Percentiles rank a stretch among this genome's conserved stretches.
These are phyloP conservation scores for Saccharomyces eubayanus DNA, from an alignment of 805 yeast species.

Conservation along the genomic window DNA sequence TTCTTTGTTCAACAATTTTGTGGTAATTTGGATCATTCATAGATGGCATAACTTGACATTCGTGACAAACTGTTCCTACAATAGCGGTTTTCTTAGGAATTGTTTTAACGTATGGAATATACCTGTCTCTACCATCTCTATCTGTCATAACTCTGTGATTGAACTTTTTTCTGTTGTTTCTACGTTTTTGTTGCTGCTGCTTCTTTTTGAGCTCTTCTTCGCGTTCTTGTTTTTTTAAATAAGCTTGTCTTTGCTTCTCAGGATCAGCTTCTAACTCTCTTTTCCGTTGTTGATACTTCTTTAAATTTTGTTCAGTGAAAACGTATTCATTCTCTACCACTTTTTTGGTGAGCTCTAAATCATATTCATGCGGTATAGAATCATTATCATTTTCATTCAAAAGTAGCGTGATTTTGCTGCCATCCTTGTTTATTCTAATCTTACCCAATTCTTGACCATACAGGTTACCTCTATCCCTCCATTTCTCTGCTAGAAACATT, in stretches of 20 bases:
- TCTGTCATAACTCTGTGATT: conserved; percentile 33
- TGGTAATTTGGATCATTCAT: conserved; percentile 62
- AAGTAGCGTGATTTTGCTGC: conserved; percentile 44
- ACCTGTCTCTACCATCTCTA: conserved; percentile 38
- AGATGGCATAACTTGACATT: conserved; percentile 81
- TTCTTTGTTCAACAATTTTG: conserved; percentile 51
- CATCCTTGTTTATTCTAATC: conserved; percentile 60
- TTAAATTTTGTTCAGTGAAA: conserved; percentile 77
- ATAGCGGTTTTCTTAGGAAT: conserved; percentile 83
- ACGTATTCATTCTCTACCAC: conserved; percentile 79
- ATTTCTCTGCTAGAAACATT: conserved; percentile 69
- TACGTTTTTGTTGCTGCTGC: conserved; percentile 33
- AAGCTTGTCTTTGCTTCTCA: conserved; percentile 32
- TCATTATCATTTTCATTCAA: conserved; percentile 43
- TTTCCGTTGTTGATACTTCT: conserved; percentile 39
- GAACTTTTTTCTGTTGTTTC: conserved; percentile 30
- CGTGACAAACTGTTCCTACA: conserved; percentile 84
- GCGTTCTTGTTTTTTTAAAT: conserved; percentile 27
- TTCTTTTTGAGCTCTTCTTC: conserved; percentile 31
- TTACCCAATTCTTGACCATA: conserved; percentile 74
- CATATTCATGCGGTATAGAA: conserved; percentile 77
- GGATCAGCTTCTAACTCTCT: conserved; percentile 31
- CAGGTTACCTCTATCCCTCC: conserved; percentile 57
- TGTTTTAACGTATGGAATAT: conserved; percentile 75
- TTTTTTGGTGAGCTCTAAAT: conserved; percentile 66